Conservation (phyloP, 129 eudicot species). For the Lactuca saligna region DNA sequence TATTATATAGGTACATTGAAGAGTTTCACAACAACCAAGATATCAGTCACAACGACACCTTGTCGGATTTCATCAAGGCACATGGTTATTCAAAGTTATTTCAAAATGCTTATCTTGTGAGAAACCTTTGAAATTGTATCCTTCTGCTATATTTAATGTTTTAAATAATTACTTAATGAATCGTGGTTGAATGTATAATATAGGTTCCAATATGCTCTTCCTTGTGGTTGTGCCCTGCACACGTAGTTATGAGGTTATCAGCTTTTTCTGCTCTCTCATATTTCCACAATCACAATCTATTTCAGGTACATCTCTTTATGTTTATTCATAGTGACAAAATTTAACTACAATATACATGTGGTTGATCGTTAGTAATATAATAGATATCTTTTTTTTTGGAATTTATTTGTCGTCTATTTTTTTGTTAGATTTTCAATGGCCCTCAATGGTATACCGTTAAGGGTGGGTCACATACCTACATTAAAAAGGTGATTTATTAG, state of each 20-base stretch:
- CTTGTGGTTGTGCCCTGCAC: constrained; percentile 92
- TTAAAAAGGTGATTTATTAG: constrained; percentile 50
- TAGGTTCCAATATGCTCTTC: constrained; percentile 87
- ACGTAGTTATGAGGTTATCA: constrained; percentile 80
- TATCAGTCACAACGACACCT: constrained; percentile 64
- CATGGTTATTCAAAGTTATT: constrained; percentile 83
- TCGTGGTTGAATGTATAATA: background rate
- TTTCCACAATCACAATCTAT: constrained; percentile 86
- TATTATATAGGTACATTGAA: constrained; percentile 68
- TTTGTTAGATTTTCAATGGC: constrained; percentile 73
- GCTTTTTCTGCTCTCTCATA: constrained; percentile 84
- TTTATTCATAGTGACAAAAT: background rate
- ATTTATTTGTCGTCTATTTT: background rate
- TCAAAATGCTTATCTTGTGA: constrained; percentile 84
- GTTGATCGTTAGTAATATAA: too few relatives aligned
- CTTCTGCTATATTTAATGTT: background rate
- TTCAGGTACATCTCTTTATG: constrained; percentile 57
- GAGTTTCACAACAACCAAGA: constrained; percentile 77
- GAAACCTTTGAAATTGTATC: constrained; percentile 11
- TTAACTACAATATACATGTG: background rate
- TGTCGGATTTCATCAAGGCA: constrained; percentile 70
- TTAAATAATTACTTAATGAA: background rate
- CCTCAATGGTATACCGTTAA: constrained; percentile 95
- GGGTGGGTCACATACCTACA: constrained; percentile 72
- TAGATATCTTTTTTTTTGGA: too few relatives aligned